Percentiles rank a stretch among this genome's conserved stretches.
These are phyloP conservation scores for Pulveroboletus sp. DNA, from an alignment of 768 basidiomycete genomes.

Conservation along the genomic window DNA sequence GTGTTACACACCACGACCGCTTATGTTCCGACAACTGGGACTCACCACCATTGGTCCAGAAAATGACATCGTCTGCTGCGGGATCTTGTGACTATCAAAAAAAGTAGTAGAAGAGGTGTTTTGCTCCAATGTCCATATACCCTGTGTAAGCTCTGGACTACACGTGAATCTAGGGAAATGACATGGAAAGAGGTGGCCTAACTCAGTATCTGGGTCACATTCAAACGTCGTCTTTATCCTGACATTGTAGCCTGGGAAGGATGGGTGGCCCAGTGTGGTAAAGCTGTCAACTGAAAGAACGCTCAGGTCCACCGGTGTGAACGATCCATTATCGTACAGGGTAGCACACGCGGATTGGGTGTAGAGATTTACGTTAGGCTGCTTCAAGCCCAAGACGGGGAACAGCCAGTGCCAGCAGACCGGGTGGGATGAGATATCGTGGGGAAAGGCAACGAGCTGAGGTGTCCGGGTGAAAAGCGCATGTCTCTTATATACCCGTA, in stretches of 20 bases:
- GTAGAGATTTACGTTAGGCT: neutral
- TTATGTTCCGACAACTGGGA: slow-evolving; percentile 15
- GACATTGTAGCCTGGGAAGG: slow-evolving; percentile 38
- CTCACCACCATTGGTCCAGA: slow-evolving; percentile 50
- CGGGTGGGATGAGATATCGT: slow-evolving; percentile 11
- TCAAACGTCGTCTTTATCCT: slow-evolving; percentile 36
- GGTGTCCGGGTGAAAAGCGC: no score
- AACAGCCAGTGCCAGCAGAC: slow-evolving; percentile 15
- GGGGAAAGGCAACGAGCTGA: no score
- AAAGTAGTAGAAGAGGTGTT: slow-evolving; percentile 69
- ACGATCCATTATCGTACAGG: slow-evolving; percentile 27
- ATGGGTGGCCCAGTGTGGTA: slow-evolving; percentile 38
- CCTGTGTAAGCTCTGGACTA: slow-evolving; percentile 34
- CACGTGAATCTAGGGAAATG: neutral
- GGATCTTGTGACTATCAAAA: slow-evolving; percentile 64
- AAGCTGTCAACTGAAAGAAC: slow-evolving; percentile 31
- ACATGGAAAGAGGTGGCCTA: neutral
- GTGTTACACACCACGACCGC: neutral
- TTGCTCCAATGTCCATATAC: slow-evolving; percentile 59
- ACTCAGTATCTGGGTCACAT: slow-evolving; percentile 28
- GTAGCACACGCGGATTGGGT: neutral
- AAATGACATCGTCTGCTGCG: slow-evolving; percentile 50
- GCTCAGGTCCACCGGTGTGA: slow-evolving; percentile 31
- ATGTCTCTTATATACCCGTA: no score
- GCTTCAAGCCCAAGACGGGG: slow-evolving; percentile 10